Evolutionary conservation across 768 basidiomycete genomes (phyloP).

Genomic region (Kondoa subrosea): DNA sequence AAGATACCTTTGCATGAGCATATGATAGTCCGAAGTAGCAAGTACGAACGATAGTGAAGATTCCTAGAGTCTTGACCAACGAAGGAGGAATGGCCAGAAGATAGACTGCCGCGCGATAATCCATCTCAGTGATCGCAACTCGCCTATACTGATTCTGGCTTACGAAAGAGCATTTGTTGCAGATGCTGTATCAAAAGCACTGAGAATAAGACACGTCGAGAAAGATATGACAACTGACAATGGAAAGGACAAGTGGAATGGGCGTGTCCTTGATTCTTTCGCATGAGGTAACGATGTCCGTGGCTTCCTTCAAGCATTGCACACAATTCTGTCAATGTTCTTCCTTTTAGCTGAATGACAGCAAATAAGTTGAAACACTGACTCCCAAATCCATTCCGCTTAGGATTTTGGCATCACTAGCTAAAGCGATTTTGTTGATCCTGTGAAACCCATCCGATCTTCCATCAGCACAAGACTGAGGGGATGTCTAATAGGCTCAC

Average conservation of each 20-base stretch:
- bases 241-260: slow-evolving; percentile 13
- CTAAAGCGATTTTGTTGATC: too few species aligned
- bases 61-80: slow-evolving; percentile 12
- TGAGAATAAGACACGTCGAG: too few species aligned
- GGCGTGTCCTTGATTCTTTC: slow-evolving; percentile 18
- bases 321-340: slow-evolving; percentile 10
- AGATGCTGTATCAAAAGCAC: not conserved
- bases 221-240: not conserved
- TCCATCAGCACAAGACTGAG: too few species aligned
- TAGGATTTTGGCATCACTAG: not conserved
- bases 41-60: slow-evolving; percentile 10
- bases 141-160: not conserved
- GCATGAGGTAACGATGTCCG: slow-evolving; percentile 12
- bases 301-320: slow-evolving; percentile 14
- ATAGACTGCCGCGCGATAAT: slow-evolving; percentile 3
- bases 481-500: too few species aligned
- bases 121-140: not conserved
- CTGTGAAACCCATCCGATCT: too few species aligned
- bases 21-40: not conserved
- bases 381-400: not conserved
- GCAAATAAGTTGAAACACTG: not conserved
- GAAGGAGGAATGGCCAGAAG: slow-evolving; percentile 15
- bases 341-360: not conserved
- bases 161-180: slow-evolving; percentile 18
- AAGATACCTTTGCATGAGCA: not conserved